phyloP scores from a whole-genome alignment of 2,329 filamentous ascomycete genomes.

The Botrytis squamosa region DNA sequence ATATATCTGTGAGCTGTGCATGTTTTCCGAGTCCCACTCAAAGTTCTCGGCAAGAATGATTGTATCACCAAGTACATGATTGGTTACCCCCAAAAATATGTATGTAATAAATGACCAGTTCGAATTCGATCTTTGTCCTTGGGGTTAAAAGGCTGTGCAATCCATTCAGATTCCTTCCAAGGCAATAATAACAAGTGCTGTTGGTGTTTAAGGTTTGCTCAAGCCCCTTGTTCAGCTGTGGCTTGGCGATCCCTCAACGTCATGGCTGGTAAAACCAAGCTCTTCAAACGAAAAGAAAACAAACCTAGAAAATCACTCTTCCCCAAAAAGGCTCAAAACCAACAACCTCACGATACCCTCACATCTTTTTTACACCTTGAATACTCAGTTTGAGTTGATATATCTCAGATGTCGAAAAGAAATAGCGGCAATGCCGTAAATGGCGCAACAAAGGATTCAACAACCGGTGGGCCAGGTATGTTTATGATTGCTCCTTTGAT shows the following conservation, averaged over 20 bases:
- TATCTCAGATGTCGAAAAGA: constrained; percentile 60
- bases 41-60: not conserved
- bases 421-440: constrained; percentile 49
- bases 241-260: constrained; percentile 21
- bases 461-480: constrained; percentile 46
- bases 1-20: not conserved
- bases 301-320: constrained; percentile 10
- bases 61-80: not conserved
- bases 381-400: not conserved
- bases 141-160: not conserved
- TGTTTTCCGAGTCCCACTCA: not conserved
- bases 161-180: not conserved
- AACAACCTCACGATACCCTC: constrained; percentile 2
- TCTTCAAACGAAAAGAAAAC: constrained; percentile 20
- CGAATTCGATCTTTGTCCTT: not conserved
- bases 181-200: constrained; percentile 4
- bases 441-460: constrained; percentile 47
- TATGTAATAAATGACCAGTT: not conserved
- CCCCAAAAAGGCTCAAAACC: not conserved
- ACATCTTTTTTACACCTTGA: not conserved
- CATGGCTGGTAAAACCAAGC: constrained; percentile 20
- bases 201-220: constrained; percentile 2
- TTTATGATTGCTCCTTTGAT: constrained; percentile 20
- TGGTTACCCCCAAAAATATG: not conserved
- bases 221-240: constrained; percentile 15